A percentile compares a stretch with the other conserved stretches of the same genome.
Evolutionary conservation across 176 grass and related monocot genomes (phyloP).

Genomic region (Carex littledalei): DNA sequence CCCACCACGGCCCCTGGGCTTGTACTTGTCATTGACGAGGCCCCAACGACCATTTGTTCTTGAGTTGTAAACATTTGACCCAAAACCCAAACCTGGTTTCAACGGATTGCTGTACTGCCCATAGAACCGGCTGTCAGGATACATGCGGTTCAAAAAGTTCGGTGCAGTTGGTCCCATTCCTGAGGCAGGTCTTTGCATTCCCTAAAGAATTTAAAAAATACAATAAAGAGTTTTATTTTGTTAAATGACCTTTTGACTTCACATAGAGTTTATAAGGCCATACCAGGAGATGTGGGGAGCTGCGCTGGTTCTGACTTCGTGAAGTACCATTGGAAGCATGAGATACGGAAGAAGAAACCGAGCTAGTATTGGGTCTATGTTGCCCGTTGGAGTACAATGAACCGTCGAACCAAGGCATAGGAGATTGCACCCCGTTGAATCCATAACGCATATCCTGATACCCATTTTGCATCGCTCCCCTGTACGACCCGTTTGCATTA

Average conservation of each 20-base stretch:
- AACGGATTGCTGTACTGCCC: conserved; percentile 46
- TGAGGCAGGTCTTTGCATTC: conserved; percentile 46
- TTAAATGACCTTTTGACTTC: conserved; percentile 2
- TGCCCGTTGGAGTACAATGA: conserved; percentile 59
- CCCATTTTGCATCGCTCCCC: conserved; percentile 51
- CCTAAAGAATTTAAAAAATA: conserved; percentile 44
- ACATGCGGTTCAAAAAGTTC: conserved; percentile 56
- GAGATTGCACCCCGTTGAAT: conserved; percentile 45
- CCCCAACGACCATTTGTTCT: conserved; percentile 62
- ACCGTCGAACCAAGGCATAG: conserved; percentile 62
- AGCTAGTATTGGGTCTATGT: conserved; percentile 47
- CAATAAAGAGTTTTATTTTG: background rate
- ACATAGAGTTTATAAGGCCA: conserved; percentile 19
- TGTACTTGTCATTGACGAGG: conserved; percentile 56
- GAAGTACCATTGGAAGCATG: conserved; percentile 39
- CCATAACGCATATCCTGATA: conserved; percentile 34
- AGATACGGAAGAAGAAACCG: conserved; percentile 42
- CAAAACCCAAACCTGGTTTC: conserved; percentile 57
- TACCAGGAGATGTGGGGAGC: conserved; percentile 59
- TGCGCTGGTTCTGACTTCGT: conserved; percentile 59
- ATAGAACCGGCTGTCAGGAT: conserved; percentile 56
- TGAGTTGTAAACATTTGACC: conserved; percentile 68
- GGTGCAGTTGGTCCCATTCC: conserved; percentile 61
- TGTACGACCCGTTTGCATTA: conserved; percentile 40
- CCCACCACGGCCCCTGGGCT: conserved; percentile 52